phyloP scores from a whole-genome alignment of 179 eudicot genomes.

The Gypsophila paniculata region DNA sequence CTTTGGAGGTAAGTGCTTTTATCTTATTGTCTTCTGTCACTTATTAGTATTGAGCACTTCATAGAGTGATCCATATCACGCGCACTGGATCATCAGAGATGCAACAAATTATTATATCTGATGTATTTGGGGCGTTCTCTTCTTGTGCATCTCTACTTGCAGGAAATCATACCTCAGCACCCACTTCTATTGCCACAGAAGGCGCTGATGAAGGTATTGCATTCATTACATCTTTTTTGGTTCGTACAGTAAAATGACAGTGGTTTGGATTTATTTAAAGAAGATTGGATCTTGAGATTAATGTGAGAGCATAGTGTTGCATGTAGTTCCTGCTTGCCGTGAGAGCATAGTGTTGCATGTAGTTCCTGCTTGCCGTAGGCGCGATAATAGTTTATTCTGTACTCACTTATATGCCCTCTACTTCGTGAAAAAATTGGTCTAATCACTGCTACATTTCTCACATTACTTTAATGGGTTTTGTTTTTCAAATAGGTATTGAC shows the following conservation, averaged over 20 bases:
- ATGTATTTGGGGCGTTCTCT: background rate
- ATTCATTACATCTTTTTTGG: background rate
- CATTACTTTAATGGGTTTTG: background rate
- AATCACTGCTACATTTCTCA: background rate
- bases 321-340: background rate
- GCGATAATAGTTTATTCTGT: background rate
- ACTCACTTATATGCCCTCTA: background rate
- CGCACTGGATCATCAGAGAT: background rate
- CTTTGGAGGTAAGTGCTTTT: constrained; percentile 48
- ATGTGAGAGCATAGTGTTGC: background rate
- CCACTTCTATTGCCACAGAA: constrained; percentile 39
- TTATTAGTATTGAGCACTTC: background rate
- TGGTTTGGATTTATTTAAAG: too few species aligned
- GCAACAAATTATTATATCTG: background rate
- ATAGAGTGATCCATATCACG: background rate
- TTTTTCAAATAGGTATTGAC: background rate
- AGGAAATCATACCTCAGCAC: constrained; percentile 53
- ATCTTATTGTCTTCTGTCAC: background rate
- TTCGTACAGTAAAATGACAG: background rate
- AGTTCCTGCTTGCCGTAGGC: background rate
- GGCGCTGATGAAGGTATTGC: constrained; percentile 66
- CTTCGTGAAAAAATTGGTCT: background rate
- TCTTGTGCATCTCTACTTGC: constrained; percentile 22
- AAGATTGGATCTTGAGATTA: too few species aligned
- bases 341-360: background rate